A percentile compares a stretch with the other conserved stretches of the same genome.
Conservation (phyloP, 2,329 filamentous ascomycete genomes). For the Cladosporium sp. region DNA sequence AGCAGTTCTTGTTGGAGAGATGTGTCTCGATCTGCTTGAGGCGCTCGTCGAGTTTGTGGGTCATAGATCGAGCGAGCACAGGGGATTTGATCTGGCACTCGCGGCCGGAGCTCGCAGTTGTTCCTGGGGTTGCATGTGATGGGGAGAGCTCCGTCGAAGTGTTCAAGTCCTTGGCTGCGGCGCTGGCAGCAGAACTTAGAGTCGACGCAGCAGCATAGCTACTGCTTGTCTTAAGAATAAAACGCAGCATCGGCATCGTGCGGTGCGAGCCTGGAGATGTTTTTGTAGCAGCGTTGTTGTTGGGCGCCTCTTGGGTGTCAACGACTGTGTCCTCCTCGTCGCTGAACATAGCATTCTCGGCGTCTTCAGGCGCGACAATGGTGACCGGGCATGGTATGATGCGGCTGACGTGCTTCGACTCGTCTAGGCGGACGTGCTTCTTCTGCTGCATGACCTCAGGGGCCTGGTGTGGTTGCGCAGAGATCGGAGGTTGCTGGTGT, state of each 20-base stretch:
- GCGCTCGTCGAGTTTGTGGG: neutral
- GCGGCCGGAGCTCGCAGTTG: neutral
- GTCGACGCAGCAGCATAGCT: neutral
- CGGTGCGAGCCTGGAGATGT: neutral
- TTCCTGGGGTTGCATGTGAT: neutral
- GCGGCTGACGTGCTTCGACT: neutral
- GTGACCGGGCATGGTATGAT: neutral
- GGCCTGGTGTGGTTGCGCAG: neutral
- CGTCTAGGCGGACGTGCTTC: neutral
- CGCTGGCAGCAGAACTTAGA: neutral
- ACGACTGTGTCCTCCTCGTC: neutral
- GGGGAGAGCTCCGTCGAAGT: neutral
- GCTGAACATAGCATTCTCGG: neutral
- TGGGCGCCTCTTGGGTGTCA: neutral
- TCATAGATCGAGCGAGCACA: neutral
- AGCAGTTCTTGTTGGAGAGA: neutral
- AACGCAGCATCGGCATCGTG: neutral
- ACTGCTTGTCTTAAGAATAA: neutral
- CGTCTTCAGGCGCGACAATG: neutral
- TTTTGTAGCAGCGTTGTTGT: neutral
- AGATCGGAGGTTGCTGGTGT: neutral
- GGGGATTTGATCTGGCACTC: neutral
- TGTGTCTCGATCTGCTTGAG: neutral
- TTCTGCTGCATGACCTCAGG: neutral
- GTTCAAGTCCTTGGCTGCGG: neutral